phyloP scores from a whole-genome alignment of 2,329 filamentous ascomycete species.

The Didymellaceae sp. region DNA sequence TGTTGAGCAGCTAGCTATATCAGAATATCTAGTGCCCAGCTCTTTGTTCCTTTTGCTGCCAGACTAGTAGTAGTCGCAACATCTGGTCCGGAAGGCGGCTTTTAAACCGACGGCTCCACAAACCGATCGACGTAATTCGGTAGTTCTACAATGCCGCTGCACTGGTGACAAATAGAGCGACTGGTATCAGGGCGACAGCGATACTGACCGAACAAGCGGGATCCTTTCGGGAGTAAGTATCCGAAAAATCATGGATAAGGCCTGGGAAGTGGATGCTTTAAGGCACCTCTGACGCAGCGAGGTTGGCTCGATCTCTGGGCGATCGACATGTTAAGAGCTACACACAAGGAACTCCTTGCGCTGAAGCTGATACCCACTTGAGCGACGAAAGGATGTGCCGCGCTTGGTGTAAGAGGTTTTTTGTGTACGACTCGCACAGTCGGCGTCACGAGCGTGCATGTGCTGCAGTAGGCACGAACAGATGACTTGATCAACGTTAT shows the following conservation, averaged over 20 bases:
- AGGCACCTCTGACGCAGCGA: neutral
- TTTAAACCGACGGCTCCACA: conserved; percentile 6
- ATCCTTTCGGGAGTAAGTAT: neutral
- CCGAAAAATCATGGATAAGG: neutral
- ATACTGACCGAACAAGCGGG: neutral
- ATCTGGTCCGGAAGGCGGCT: neutral
- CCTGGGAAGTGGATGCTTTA: neutral
- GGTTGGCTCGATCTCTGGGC: neutral
- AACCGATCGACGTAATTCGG: neutral
- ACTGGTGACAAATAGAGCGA: conserved; percentile 1
- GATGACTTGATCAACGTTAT: no score
- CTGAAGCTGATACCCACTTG: neutral
- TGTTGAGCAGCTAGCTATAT: neutral
- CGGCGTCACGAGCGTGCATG: no score
- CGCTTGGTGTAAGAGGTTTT: neutral
- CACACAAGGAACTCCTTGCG: conserved; percentile 1
- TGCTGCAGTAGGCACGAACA: no score
- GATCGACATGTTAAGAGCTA: neutral
- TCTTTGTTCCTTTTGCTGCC: conserved; percentile 5
- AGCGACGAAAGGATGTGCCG: neutral
- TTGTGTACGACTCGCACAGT: neutral
- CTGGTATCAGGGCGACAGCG: neutral
- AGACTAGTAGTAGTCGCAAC: neutral
- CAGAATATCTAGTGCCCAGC: neutral
- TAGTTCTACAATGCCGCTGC: neutral